phyloP scores from a whole-genome alignment of 352 stramenopile species.

The Nothophytophthora sp. region DNA sequence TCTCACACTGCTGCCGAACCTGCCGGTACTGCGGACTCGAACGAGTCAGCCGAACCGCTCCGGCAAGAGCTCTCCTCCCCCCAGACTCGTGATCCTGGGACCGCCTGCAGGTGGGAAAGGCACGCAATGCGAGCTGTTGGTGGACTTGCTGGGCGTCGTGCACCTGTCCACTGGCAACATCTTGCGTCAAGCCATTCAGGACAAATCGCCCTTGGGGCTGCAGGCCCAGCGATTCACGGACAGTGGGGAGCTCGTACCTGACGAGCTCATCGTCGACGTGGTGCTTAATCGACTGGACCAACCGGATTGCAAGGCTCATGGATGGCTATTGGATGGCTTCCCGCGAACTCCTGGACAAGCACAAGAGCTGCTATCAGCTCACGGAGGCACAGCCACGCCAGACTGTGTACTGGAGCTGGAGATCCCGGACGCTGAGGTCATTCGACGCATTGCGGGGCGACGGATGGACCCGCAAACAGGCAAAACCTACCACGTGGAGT shows the following conservation, averaged over 20 bases:
- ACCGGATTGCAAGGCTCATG: conserved; percentile 76
- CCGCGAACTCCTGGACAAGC: conserved; percentile 88
- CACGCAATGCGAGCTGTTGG: conserved; percentile 93
- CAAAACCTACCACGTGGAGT: conserved; percentile 96
- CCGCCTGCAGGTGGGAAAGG: conserved; percentile 93
- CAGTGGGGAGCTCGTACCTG: conserved; percentile 85
- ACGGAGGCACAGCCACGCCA: conserved; percentile 60
- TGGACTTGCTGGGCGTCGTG: conserved; percentile 85
- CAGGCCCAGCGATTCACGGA: conserved; percentile 92
- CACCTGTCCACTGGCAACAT: conserved; percentile 94
- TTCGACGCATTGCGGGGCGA: conserved; percentile 95
- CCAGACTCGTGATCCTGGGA: conserved; percentile 86
- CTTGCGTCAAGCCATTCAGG: conserved; percentile 85
- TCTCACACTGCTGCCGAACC: not conserved
- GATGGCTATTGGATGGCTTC: conserved; percentile 95
- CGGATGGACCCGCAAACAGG: conserved; percentile 93
- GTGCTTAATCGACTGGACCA: conserved; percentile 74
- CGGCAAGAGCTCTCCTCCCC: conserved; percentile 17
- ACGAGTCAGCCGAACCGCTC: conserved; percentile 2
- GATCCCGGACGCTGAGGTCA: conserved; percentile 94
- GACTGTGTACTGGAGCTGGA: conserved; percentile 93
- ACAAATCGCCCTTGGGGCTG: conserved; percentile 44
- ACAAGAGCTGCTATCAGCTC: conserved; percentile 61
- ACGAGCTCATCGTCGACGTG: conserved; percentile 91
- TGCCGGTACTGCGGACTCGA: not conserved